Conservation (phyloP, 352 stramenopile genomes). For the Globisporangium ultimum region DNA sequence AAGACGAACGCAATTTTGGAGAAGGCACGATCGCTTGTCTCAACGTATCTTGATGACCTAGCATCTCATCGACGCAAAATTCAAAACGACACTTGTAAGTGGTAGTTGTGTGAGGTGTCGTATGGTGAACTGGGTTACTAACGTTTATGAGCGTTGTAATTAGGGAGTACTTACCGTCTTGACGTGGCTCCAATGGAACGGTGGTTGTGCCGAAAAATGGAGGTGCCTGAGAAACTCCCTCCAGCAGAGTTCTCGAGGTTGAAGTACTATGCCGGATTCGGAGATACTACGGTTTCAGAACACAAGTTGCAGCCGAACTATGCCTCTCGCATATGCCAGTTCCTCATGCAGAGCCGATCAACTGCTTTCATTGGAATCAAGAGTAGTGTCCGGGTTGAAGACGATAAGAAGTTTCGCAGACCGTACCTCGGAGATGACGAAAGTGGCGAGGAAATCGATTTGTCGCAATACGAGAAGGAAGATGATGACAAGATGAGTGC, state of each 20-base stretch:
- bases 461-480: slow-evolving; percentile 61
- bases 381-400: slow-evolving; percentile 72
- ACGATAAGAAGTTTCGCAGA: slow-evolving; percentile 86
- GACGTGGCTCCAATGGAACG: slow-evolving; percentile 19
- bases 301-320: slow-evolving; percentile 17
- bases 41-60: slow-evolving; percentile 23
- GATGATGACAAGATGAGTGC: slow-evolving; percentile 36
- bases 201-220: slow-evolving; percentile 39
- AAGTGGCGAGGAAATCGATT: slow-evolving; percentile 67
- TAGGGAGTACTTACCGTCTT: slow-evolving; percentile 7
- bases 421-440: slow-evolving; percentile 93
- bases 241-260: slow-evolving; percentile 21
- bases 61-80: slow-evolving; percentile 11
- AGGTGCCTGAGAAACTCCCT: slow-evolving; percentile 27
- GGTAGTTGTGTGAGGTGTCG: not conserved
- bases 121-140: slow-evolving; percentile 1
- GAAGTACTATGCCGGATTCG: slow-evolving; percentile 27
- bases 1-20: slow-evolving; percentile 48
- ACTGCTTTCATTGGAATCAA: slow-evolving; percentile 69
- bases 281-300: slow-evolving; percentile 21
- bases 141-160: slow-evolving; percentile 5
- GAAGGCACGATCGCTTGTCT: slow-evolving; percentile 31
- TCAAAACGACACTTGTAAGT: slow-evolving; percentile 11
- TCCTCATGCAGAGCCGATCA: slow-evolving; percentile 59
- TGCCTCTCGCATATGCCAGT: slow-evolving; percentile 30